Evolutionary conservation across 208 protist species (phyloP).

Genomic region (Porcisia hertigi): DNA sequence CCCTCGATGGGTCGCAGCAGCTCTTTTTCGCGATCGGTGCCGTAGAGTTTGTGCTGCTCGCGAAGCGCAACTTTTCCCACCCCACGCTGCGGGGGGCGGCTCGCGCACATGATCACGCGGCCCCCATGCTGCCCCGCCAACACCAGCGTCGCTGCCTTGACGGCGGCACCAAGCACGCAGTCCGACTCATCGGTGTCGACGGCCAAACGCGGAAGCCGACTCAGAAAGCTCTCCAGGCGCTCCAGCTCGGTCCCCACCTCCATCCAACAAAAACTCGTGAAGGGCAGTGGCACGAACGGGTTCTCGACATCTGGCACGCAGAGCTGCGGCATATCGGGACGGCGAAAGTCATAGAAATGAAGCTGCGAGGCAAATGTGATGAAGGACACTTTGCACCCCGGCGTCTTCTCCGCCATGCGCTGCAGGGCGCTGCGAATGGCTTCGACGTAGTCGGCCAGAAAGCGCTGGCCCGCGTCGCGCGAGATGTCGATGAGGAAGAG

Average conservation of each 20-base stretch:
- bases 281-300: constrained; percentile 92
- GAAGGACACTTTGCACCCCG: constrained; percentile 82
- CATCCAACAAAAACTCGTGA: constrained; percentile 88
- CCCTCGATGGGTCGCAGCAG: constrained; percentile 75
- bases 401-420: constrained; percentile 72
- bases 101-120: constrained; percentile 62
- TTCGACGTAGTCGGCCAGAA: constrained; percentile 75
- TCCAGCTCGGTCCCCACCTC: constrained; percentile 73
- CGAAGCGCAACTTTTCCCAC: constrained; percentile 69
- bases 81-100: constrained; percentile 62
- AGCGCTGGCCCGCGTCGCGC: constrained; percentile 48
- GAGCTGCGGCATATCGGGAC: constrained; percentile 76
- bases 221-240: constrained; percentile 61
- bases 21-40: constrained; percentile 88
- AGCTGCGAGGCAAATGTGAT: constrained; percentile 86
- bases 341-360: constrained; percentile 90
- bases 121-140: constrained; percentile 79
- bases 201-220: constrained; percentile 44
- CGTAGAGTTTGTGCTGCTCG: constrained; percentile 85
- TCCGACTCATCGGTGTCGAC: constrained; percentile 55
- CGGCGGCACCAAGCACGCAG: constrained; percentile 76
- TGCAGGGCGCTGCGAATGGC: constrained; percentile 62
- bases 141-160: constrained; percentile 79
- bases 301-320: constrained; percentile 85
- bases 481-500: constrained; percentile 88